A percentile compares a stretch with the other conserved stretches of the same genome.
Evolutionary conservation across 345 rosid species (phyloP).

Genomic region (Microcos paniculata): DNA sequence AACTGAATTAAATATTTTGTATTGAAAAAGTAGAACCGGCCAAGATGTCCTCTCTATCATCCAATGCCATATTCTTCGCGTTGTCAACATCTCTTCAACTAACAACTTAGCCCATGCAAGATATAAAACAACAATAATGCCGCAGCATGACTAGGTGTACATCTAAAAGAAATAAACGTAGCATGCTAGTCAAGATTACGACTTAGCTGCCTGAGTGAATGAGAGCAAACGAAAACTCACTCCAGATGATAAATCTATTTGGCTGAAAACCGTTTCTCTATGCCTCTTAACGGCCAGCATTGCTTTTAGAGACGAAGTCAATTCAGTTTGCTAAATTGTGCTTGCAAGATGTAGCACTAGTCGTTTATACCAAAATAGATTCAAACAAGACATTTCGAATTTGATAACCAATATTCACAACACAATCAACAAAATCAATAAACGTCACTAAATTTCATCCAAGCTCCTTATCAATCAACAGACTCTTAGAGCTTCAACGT

Average conservation of each 20-base stretch:
- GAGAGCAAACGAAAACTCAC: not conserved
- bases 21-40: constrained; percentile 4
- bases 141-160: not conserved
- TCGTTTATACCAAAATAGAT: not conserved
- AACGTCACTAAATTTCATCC: not conserved
- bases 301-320: not conserved
- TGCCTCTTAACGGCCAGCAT: not conserved
- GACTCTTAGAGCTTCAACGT: not conserved
- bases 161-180: not conserved
- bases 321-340: not conserved
- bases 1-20: not conserved
- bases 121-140: constrained; percentile 19
- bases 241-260: not conserved
- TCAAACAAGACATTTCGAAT: not conserved
- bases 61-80: constrained; percentile 7
- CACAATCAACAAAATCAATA: not conserved
- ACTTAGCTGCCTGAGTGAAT: not conserved
- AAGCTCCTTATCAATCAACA: not conserved
- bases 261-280: not conserved
- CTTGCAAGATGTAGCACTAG: not conserved
- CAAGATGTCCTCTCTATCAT: not conserved
- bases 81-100: constrained; percentile 23
- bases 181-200: not conserved
- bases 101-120: not conserved
- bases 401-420: not conserved